Evolutionary conservation across 2,329 filamentous ascomycete genomes (phyloP), one percentile per base, ranked within the genome.

Genomic region (Zopfia rhizophila): DNA sequence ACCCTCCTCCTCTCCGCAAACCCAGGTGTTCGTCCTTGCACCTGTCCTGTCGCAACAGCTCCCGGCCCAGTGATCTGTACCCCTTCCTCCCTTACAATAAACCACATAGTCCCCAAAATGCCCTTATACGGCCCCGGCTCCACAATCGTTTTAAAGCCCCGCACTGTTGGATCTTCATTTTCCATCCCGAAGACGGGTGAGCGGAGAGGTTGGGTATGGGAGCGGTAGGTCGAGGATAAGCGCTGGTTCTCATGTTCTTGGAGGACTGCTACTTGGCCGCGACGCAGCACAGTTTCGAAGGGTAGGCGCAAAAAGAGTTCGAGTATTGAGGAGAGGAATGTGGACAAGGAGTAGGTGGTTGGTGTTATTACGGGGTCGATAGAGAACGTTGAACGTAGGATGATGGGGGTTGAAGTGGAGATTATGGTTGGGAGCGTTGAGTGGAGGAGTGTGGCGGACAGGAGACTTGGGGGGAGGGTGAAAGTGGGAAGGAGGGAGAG

Each of bases 71-170:
- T 49, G 36, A 70, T 58, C 37, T 75, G 60, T 77, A 48, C 75
- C 6, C 94, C 94, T 70, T 99, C 94, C 61, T 95, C 89, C 24
- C 87, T 82, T 1, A 89, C 81, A 51, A 99, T 94, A 49, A 84
- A 83, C 79, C 91, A 93, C 82, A 97, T 92, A 2, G 93, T 97
- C 3, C 91, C 90, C n/a, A 94, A 70, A 1, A 96, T 80, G n/a
- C 94, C 94, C 23, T 84, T 80, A 69, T 96, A 99, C 3, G 83
- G 83, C 2, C 91, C 92, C 0, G 90, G 80, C 2, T 89, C 85
- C 1, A 97, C 85, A 42, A 97, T 86, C 0, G 90, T 91, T 43
- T 90, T 85, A 72, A 77, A 59, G 39, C 72, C 72, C 55, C 55
- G 56, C 11, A 70, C 56, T 5, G 59, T 53, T 2, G 61, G 52